These are phyloP conservation scores for Cicer judaicum DNA, from an alignment of 306 rosid species.

Conservation along the genomic window DNA sequence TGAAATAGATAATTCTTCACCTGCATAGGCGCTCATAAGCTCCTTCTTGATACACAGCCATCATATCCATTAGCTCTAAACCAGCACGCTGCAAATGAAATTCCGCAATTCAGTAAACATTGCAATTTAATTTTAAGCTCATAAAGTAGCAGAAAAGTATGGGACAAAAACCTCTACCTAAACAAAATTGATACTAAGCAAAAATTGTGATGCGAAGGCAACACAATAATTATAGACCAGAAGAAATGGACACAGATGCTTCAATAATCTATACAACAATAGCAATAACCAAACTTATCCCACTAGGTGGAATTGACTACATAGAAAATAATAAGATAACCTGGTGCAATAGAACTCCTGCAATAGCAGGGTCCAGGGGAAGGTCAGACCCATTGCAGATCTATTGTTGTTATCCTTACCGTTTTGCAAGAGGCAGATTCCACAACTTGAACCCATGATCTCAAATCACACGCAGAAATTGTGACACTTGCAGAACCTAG, in stretches of 20 bases:
- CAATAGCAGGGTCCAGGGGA: conserved; percentile 1
- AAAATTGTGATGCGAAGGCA: conserved; percentile 4
- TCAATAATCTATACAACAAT: background rate
- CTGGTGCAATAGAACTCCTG: background rate
- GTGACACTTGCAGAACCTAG: background rate
- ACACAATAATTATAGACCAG: conserved; percentile 12
- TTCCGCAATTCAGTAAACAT: conserved; percentile 38
- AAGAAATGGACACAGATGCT: conserved; percentile 22
- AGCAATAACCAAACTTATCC: background rate
- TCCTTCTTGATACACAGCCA: conserved; percentile 98
- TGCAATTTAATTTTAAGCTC: conserved; percentile 2
- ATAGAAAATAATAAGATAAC: background rate
- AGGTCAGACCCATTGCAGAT: background rate
- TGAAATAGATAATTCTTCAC: conserved; percentile 49
- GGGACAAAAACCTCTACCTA: conserved; percentile 12
- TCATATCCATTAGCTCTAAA: conserved; percentile 96
- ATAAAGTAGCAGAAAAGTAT: conserved; percentile 31
- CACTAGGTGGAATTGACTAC: conserved; percentile 5
- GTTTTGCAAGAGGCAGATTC: conserved; percentile 4
- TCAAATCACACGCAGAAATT: background rate
- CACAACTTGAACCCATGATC: background rate
- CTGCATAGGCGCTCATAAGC: conserved; percentile 99
- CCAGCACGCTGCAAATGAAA: conserved; percentile 85
- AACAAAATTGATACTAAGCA: conserved; percentile 23
- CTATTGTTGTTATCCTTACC: background rate